These are phyloP conservation scores for Nymphaea colorata DNA, from an alignment of 164 flowering plant genomes.

Conservation along the genomic window DNA sequence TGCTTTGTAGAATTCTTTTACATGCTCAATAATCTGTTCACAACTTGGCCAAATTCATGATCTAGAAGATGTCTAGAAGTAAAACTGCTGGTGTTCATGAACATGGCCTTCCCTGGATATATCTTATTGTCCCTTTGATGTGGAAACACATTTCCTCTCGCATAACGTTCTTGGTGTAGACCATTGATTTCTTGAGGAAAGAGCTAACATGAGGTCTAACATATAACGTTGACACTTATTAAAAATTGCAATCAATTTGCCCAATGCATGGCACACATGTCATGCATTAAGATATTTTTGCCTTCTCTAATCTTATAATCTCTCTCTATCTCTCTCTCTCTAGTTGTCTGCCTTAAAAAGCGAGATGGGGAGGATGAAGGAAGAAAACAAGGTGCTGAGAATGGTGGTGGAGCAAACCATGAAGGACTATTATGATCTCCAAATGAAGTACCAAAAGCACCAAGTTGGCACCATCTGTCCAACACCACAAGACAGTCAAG, in stretches of 20 bases:
- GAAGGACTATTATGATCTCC: conserved; percentile 56
- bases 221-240: background rate
- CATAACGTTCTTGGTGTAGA: background rate
- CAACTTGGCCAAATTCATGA: no score
- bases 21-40: no score
- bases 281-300: background rate
- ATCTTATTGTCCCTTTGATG: no score
- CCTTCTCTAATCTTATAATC: background rate
- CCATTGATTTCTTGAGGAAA: background rate
- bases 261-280: background rate
- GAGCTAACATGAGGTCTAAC: background rate
- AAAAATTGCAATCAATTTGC: background rate
- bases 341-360: conserved; percentile 31
- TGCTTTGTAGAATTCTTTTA: no score
- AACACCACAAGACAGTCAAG: background rate
- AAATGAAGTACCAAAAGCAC: conserved; percentile 20
- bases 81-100: no score
- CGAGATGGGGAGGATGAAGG: conserved; percentile 56
- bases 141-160: no score
- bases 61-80: no score
- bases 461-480: background rate
- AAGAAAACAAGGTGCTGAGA: conserved; percentile 51
- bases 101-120: no score
- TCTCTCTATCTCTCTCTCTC: background rate
- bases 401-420: conserved; percentile 49